Conservation (phyloP, 2,329 filamentous ascomycete genomes). For the Teratosphaeriaceae sp. region DNA sequence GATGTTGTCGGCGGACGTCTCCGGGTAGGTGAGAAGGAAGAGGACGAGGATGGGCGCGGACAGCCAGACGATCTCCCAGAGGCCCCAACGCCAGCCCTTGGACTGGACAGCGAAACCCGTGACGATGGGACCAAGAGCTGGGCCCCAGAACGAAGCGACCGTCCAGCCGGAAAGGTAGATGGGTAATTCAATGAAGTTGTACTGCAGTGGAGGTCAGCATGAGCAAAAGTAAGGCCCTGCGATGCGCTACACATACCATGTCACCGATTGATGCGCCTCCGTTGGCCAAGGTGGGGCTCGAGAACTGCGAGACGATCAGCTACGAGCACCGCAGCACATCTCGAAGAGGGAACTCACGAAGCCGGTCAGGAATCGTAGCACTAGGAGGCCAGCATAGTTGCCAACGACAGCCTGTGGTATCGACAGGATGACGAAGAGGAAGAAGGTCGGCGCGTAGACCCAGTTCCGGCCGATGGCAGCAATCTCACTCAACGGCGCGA, state of each 20-base stretch:
- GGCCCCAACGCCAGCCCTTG: constrained; percentile 56
- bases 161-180: constrained; percentile 40
- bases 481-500: background rate
- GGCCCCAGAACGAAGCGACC: constrained; percentile 33
- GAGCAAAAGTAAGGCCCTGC: background rate
- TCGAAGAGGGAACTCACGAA: constrained; percentile 49
- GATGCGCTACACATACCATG: constrained; percentile 29
- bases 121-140: constrained; percentile 55
- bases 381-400: constrained; percentile 33
- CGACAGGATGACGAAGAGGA: constrained; percentile 1
- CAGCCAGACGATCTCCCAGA: constrained; percentile 58
- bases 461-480: background rate
- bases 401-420: constrained; percentile 44
- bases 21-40: constrained; percentile 52
- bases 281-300: constrained; percentile 57
- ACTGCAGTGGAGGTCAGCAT: constrained; percentile 14
- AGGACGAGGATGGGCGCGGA: constrained; percentile 50
- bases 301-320: constrained; percentile 35
- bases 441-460: background rate
- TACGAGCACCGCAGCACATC: background rate
- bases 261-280: constrained; percentile 42
- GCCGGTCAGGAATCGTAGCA: constrained; percentile 56
- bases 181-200: constrained; percentile 36
- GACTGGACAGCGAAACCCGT: constrained; percentile 53
- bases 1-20: constrained; percentile 55